A percentile compares a stretch with the other conserved stretches of the same genome.
Conservation (phyloP, 495 filamentous ascomycete species). For the Penicillium lagena region DNA sequence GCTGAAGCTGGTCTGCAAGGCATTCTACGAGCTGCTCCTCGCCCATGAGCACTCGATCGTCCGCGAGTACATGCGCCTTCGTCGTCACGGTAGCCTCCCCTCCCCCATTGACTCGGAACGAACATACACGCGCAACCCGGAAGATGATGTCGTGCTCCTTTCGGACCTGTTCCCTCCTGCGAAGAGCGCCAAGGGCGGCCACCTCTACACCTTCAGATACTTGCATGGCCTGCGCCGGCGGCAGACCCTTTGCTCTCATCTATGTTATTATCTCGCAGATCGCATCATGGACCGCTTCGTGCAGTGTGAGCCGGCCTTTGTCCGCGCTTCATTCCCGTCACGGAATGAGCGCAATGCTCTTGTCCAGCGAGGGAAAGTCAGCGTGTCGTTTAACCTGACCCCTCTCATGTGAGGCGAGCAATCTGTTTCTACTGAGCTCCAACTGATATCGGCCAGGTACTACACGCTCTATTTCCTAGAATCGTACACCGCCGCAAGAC, state of each 20-base stretch:
- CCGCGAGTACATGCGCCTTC: slow-evolving; percentile 37
- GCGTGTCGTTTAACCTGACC: slow-evolving; percentile 33
- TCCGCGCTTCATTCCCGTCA: slow-evolving; percentile 27
- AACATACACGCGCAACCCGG: slow-evolving; percentile 37
- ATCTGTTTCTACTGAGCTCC: background rate
- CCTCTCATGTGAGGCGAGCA: slow-evolving; percentile 30
- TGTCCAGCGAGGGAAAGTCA: slow-evolving; percentile 25
- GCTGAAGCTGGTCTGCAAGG: slow-evolving; percentile 35
- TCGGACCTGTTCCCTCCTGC: slow-evolving; percentile 40
- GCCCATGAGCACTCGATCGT: slow-evolving; percentile 35
- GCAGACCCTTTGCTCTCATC: slow-evolving; percentile 33
- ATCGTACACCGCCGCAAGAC: slow-evolving; percentile 31
- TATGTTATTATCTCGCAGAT: slow-evolving; percentile 39
- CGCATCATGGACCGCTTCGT: slow-evolving; percentile 37
- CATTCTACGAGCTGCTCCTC: slow-evolving; percentile 29
- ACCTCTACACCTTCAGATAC: slow-evolving; percentile 41
- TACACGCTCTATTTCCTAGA: slow-evolving; percentile 38
- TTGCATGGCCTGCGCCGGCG: slow-evolving; percentile 28
- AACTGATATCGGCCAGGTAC: slow-evolving; percentile 21
- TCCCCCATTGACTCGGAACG: slow-evolving; percentile 32
- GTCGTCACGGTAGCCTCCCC: slow-evolving; percentile 41
- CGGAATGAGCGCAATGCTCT: slow-evolving; percentile 25
- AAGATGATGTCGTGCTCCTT: slow-evolving; percentile 40
- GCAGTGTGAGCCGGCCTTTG: slow-evolving; percentile 20
- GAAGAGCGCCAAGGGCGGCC: slow-evolving; percentile 37